A percentile compares a stretch with the other conserved stretches of the same genome.
These are phyloP conservation scores for Alternaria angustiovoidea DNA, from an alignment of 2,329 filamentous ascomycete genomes.

Conservation along the genomic window DNA sequence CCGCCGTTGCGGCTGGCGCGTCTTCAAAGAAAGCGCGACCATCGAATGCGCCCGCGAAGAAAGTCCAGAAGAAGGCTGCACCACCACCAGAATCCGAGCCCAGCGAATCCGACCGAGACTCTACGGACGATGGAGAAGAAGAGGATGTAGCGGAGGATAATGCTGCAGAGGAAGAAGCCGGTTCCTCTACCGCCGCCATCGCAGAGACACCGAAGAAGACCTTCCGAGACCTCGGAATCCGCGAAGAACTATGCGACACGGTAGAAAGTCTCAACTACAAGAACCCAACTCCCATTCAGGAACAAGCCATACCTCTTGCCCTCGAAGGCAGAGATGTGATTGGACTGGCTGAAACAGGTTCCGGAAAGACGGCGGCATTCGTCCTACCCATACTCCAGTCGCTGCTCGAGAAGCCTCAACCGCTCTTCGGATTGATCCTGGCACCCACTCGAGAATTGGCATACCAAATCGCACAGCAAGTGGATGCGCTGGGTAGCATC, in stretches of 20 bases:
- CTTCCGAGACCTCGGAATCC: slow-evolving; percentile 78
- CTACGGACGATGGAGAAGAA: slow-evolving; percentile 16
- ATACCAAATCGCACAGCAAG: slow-evolving; percentile 85
- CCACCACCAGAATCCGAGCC: slow-evolving; percentile 34
- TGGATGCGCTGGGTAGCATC: slow-evolving; percentile 84
- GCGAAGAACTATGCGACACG: slow-evolving; percentile 87
- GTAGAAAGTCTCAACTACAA: slow-evolving; percentile 85
- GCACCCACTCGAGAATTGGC: slow-evolving; percentile 94
- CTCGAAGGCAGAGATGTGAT: slow-evolving; percentile 86
- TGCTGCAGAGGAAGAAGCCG: slow-evolving; percentile 3
- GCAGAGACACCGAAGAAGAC: slow-evolving; percentile 61
- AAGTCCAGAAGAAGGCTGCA: slow-evolving; percentile 20
- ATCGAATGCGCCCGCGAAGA: slow-evolving; percentile 26
- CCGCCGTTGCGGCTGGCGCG: slow-evolving; percentile 7
- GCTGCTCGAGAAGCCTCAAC: slow-evolving; percentile 85
- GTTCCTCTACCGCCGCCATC: slow-evolving; percentile 1
- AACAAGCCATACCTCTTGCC: slow-evolving; percentile 81
- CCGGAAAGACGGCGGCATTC: slow-evolving; percentile 95
- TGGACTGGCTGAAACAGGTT: slow-evolving; percentile 92
- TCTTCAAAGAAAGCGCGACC: slow-evolving; percentile 28
- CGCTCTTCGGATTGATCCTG: slow-evolving; percentile 86
- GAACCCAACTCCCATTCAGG: slow-evolving; percentile 86
- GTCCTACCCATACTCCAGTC: slow-evolving; percentile 89
- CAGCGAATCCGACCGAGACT: slow-evolving; percentile 28
- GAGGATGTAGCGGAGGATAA: neutral